Evolutionary conservation across 106 monocot genomes (phyloP), one percentile per base, ranked within the genome.

Genomic region (Allium cepa): DNA sequence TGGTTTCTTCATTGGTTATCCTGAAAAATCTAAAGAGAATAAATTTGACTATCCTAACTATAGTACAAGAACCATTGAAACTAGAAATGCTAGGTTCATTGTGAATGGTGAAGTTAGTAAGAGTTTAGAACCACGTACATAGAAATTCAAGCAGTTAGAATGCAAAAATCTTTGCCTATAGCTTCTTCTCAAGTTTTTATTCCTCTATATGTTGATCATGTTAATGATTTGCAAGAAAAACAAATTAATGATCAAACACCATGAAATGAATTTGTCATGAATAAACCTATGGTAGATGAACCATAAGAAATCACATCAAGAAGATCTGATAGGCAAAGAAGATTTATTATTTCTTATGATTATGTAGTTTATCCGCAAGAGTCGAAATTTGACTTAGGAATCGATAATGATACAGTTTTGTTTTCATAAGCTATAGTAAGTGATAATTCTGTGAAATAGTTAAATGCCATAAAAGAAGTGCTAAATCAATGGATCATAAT

Each of bases 351-450:
- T 47, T 36, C 11, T 1, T 0, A 66, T 66, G n/a, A 66, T 15
- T 66, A 46, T 49, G n/a, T 49, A 11, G 15, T 66, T 11, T 36
- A 4, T 36, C 3, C 5, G 36, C 36, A 36, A 36, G 36, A 36
- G 5, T 67, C 14, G 26, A 2, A 47, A 18, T 50, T 8, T 16
- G 12, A 67, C 4, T 26, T 26, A 50, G 52, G 15, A 22, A 67
- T 67, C 11, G 8, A 67, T 10, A 8, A 67, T 0, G 26, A 67
- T 26, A n/a, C 22, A 26, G 50, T 67, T 51, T 51, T 52, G 14
- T 69, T 69, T 69, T 28, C 18, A 27, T 56, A 69, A 14, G 69
- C 16, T 46, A 56, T 56, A 11, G 53, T 1, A 59, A 16, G 17
- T 59, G 17, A n/a, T 3, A 17, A 8, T 11, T 59, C 59, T 17